A percentile compares a stretch with the other conserved stretches of the same genome.
phyloP scores from a whole-genome alignment of 768 basidiomycete genomes.

The Omphalotus guepiniiformis region DNA sequence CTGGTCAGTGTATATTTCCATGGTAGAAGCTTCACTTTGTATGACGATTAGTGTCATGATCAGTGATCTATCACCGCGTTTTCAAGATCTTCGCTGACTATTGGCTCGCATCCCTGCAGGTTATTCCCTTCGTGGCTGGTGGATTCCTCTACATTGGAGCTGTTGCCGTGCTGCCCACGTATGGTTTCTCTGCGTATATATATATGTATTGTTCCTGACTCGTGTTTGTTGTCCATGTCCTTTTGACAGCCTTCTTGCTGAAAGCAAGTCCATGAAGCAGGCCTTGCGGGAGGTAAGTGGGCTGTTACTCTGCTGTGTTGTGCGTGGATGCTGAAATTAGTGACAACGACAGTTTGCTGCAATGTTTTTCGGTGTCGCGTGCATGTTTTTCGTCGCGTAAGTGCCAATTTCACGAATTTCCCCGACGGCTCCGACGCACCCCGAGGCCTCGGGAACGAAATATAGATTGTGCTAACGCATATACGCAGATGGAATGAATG shows the following conservation, averaged over 20 bases:
- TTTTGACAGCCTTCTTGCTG: constrained; percentile 63
- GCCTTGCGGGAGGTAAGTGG: constrained; percentile 81
- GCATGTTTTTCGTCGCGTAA: constrained; percentile 93
- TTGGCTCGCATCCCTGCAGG: constrained; percentile 37
- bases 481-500: too few relatives aligned
- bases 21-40: background rate
- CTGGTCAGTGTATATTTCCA: constrained; percentile 48
- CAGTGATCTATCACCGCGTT: background rate
- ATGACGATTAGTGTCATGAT: background rate
- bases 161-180: constrained; percentile 89
- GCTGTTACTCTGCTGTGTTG: background rate
- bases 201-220: background rate
- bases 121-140: constrained; percentile 86
- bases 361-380: constrained; percentile 86
- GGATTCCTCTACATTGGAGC: constrained; percentile 94
- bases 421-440: too few relatives aligned
- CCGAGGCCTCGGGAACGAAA: too few relatives aligned
- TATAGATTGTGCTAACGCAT: too few relatives aligned
- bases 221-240: constrained; percentile 8
- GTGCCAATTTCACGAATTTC: constrained; percentile 36
- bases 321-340: constrained; percentile 13
- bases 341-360: constrained; percentile 67
- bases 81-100: background rate
- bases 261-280: constrained; percentile 84
- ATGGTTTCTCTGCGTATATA: constrained; percentile 19